Conservation (phyloP, 331 rosid genomes). For the Saraca asoca region DNA sequence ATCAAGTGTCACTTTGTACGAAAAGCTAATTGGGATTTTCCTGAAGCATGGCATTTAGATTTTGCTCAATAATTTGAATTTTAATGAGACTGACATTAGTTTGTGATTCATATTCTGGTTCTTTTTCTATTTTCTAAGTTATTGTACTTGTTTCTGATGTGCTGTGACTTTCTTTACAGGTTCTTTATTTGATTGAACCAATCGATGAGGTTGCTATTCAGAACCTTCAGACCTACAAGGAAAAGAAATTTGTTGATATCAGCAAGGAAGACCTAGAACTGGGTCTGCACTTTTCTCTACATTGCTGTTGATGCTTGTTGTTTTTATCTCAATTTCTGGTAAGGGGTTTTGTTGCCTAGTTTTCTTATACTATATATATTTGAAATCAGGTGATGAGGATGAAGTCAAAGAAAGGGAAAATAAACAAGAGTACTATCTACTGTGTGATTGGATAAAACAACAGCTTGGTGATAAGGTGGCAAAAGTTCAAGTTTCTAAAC, state of each 20-base stretch:
- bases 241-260: constrained; percentile 94
- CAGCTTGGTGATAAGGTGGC: constrained; percentile 97
- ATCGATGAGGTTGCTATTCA: constrained; percentile 98
- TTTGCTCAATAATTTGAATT: not conserved
- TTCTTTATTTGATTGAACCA: constrained; percentile 89
- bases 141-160: constrained; percentile 25
- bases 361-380: constrained; percentile 15
- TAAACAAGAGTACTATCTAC: constrained; percentile 76
- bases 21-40: not conserved
- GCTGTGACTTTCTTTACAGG: constrained; percentile 50
- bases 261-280: constrained; percentile 98
- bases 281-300: constrained; percentile 51
- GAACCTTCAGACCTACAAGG: constrained; percentile 92
- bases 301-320: not conserved
- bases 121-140: not conserved
- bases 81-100: too few relatives aligned
- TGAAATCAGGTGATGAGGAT: constrained; percentile 80
- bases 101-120: not conserved
- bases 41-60: not conserved
- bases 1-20: not conserved
- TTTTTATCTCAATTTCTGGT: not conserved
- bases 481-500: constrained; percentile 91
- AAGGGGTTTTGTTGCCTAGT: constrained; percentile 17
- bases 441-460: constrained; percentile 98
- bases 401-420: constrained; percentile 87